Percentiles rank a stretch among this genome's conserved stretches.
phyloP scores from a whole-genome alignment of 2,329 filamentous ascomycete genomes.

The Colletotrichum noveboracense region DNA sequence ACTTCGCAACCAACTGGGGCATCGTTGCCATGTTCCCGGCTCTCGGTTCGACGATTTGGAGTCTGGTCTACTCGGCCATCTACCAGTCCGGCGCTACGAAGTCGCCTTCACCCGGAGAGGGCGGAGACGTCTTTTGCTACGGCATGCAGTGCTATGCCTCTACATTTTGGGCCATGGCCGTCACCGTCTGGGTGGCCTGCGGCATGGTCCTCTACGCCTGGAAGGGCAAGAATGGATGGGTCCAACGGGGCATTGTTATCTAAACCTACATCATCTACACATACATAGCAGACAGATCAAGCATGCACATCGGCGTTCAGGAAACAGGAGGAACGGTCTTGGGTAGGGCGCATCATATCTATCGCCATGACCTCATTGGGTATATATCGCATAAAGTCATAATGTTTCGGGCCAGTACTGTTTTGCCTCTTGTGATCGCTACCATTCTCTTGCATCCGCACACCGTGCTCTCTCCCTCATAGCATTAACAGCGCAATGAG shows the following conservation, averaged over 20 bases:
- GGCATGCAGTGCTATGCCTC: slow-evolving; percentile 80
- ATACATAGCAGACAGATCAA: not conserved
- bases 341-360: not conserved
- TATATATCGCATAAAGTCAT: slow-evolving; percentile 21
- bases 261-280: slow-evolving; percentile 26
- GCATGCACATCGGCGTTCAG: slow-evolving; percentile 11
- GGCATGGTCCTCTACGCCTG: slow-evolving; percentile 78
- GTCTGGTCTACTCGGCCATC: slow-evolving; percentile 81
- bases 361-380: slow-evolving; percentile 11
- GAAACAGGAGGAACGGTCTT: not conserved
- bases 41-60: slow-evolving; percentile 87
- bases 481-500: slow-evolving; percentile 1
- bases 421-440: slow-evolving; percentile 7
- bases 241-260: slow-evolving; percentile 73
- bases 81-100: slow-evolving; percentile 72
- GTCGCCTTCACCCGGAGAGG: slow-evolving; percentile 37
- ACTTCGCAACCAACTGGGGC: slow-evolving; percentile 98
- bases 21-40: slow-evolving; percentile 93
- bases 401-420: slow-evolving; percentile 4
- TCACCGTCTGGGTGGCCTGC: slow-evolving; percentile 80
- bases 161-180: slow-evolving; percentile 86
- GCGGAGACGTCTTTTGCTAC: slow-evolving; percentile 72
- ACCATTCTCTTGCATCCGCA: not conserved
- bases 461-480: not conserved
- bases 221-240: slow-evolving; percentile 81